These are phyloP conservation scores for Aspergillus pseudotamarii DNA, from an alignment of 2,329 filamentous ascomycete genomes.

Conservation along the genomic window DNA sequence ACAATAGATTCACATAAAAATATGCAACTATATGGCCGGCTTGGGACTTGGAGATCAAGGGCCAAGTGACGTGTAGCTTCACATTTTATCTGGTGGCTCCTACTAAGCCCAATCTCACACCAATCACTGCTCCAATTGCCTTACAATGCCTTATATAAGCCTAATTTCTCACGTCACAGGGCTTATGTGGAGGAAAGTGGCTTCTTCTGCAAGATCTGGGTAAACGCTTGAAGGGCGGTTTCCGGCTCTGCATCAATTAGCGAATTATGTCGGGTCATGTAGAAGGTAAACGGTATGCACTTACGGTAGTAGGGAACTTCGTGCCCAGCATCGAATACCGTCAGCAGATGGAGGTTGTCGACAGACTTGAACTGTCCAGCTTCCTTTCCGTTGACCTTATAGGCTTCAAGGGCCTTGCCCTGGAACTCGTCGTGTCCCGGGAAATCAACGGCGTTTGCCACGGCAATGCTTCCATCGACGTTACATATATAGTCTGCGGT, in stretches of 20 bases:
- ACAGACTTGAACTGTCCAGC: slow-evolving; percentile 55
- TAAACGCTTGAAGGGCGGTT: slow-evolving; percentile 50
- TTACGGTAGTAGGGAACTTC: slow-evolving; percentile 55
- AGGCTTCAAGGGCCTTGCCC: slow-evolving; percentile 40
- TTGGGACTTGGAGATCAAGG: not conserved
- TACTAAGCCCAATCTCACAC: not conserved
- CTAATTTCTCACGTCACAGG: too few species aligned
- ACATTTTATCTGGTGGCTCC: not conserved
- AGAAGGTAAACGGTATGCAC: slow-evolving; percentile 13
- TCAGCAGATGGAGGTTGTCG: slow-evolving; percentile 54
- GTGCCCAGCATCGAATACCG: slow-evolving; percentile 54
- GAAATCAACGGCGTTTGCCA: slow-evolving; percentile 52
- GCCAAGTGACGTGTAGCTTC: not conserved
- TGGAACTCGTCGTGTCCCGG: slow-evolving; percentile 46
- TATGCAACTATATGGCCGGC: not conserved
- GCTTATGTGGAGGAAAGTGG: slow-evolving; percentile 24
- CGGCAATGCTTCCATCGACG: slow-evolving; percentile 56
- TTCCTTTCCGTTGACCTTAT: slow-evolving; percentile 53
- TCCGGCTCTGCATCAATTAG: slow-evolving; percentile 41
- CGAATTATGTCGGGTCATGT: slow-evolving; percentile 17
- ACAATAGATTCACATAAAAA: not conserved
- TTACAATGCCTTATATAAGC: not conserved
- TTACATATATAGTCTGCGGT: slow-evolving; percentile 64
- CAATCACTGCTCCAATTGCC: not conserved
- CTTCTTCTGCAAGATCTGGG: slow-evolving; percentile 45